Conservation (phyloP, 306 rosid genomes). For the Argentina anserina region DNA sequence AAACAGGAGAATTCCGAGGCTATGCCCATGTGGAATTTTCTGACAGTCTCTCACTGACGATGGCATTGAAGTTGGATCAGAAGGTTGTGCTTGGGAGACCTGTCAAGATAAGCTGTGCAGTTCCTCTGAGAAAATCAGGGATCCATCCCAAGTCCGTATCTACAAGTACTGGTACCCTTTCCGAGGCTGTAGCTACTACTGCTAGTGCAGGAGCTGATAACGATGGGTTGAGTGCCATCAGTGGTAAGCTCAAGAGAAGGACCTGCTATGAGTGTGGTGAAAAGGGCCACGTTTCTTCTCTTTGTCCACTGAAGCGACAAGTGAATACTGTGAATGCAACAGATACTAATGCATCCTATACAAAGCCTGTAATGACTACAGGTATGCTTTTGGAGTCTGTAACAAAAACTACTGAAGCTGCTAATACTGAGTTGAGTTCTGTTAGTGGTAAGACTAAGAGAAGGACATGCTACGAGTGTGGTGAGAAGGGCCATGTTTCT, state of each 20-base stretch:
- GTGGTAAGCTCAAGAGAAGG: conserved; percentile 72
- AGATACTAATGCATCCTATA: background rate
- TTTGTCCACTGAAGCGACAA: conserved; percentile 62
- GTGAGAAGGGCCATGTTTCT: conserved; percentile 79
- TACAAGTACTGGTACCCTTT: background rate
- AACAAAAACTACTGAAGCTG: conserved; percentile 16
- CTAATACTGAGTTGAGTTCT: conserved; percentile 25
- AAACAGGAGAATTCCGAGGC: conserved; percentile 78
- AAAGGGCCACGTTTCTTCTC: conserved; percentile 68
- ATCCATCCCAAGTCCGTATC: conserved; percentile 22
- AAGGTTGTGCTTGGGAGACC: conserved; percentile 58
- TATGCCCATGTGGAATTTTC: conserved; percentile 79
- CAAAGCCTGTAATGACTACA: conserved; percentile 13
- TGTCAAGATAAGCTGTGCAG: conserved; percentile 75
- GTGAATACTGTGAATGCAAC: conserved; percentile 18
- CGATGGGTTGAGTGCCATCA: conserved; percentile 24
- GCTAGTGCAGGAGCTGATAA: conserved; percentile 10
- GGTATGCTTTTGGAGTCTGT: background rate
- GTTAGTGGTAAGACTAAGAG: conserved; percentile 62
- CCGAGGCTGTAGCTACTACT: background rate
- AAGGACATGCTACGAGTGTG: conserved; percentile 83
- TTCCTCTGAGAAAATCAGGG: conserved; percentile 55
- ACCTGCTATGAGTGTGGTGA: conserved; percentile 80
- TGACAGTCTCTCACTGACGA: conserved; percentile 53
- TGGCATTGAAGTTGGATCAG: conserved; percentile 72